These are phyloP conservation scores for Nicotiana tomentosiformis DNA, from an alignment of 257 asterid genomes.

Conservation along the genomic window DNA sequence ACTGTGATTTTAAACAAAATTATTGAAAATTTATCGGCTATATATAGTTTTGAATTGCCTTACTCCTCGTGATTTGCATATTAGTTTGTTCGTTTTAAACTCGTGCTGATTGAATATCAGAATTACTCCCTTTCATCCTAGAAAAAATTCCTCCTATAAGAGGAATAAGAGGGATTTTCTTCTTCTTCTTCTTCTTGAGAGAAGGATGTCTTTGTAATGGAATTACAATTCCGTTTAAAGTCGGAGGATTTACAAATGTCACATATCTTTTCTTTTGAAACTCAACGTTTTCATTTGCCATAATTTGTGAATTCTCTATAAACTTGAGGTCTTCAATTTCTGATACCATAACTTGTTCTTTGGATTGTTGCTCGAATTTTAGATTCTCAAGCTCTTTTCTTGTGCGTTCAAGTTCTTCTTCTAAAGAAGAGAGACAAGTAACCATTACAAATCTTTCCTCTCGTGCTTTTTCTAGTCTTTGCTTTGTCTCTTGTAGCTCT, in stretches of 20 bases:
- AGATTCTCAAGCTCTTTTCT: slow-evolving; percentile 50
- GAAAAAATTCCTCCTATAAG: slow-evolving; percentile 41
- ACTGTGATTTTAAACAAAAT: too few relatives aligned
- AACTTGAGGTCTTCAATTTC: slow-evolving; percentile 49
- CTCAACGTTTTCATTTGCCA: slow-evolving; percentile 19
- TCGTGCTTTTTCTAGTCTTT: slow-evolving; percentile 53
- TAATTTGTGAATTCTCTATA: slow-evolving; percentile 25
- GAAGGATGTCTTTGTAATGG: slow-evolving; percentile 62
- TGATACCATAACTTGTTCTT: slow-evolving; percentile 12
- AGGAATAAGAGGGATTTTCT: slow-evolving; percentile 32
- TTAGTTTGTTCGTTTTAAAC: not conserved
- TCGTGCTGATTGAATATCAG: not conserved
- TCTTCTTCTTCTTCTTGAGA: slow-evolving; percentile 52
- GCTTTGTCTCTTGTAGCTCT: slow-evolving; percentile 67
- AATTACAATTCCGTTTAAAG: slow-evolving; percentile 19
- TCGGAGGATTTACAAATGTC: slow-evolving; percentile 47
- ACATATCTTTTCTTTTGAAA: slow-evolving; percentile 64
- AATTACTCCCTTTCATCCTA: slow-evolving; percentile 19
- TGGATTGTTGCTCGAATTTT: slow-evolving; percentile 14
- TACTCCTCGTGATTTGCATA: not conserved
- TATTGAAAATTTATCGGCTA: too few relatives aligned
- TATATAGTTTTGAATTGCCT: too few relatives aligned
- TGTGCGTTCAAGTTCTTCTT: slow-evolving; percentile 60
- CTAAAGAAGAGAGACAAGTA: slow-evolving; percentile 46
- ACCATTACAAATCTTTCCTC: slow-evolving; percentile 62